Evolutionary conservation across 352 stramenopile species (phyloP), one percentile per base, ranked within the genome.

Genomic region (Aphanomyces invadans): DNA sequence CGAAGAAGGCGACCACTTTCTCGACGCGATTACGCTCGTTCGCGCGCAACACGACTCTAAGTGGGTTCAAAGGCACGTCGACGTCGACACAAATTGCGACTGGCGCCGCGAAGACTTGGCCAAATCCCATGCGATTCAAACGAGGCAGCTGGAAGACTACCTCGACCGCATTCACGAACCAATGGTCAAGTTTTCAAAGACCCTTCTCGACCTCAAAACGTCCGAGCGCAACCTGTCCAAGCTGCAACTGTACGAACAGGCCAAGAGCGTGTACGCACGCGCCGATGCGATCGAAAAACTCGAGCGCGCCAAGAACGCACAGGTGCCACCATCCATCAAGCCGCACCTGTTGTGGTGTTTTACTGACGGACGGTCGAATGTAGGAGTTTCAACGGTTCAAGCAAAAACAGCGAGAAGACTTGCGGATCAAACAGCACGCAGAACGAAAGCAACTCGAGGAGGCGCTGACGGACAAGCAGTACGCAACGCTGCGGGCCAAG

Each of bases 401-500:
- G 42, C 76, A 84, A 53, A 86, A 87, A 44, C 82, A 88, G 29
- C 71, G 79, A 0, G 70, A 79, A 15, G 79, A 91, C 32, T 64
- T 84, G 23, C 74, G 15, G 19, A 25, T 29, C 21, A 45, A 64
- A 26, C 55, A 64, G 3, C 31, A 42, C 9, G 38, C 31, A n/a
- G 55, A 64, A 17, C 21, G 19, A 4, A 45, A 75, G 0, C 74
- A 91, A 31, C 59, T 86, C 3, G 71, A 86, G 64, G 80, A 89
- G 44, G 88, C 87, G 44, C 65, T 91, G 2, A 77, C 77, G 62
- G 82, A 91, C 69, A 88, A 88, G 53, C 77, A 80, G 26, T 91
- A 87, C 63, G 80, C 79, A 21, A 63, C 79, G n/a, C 74, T 76
- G 68, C 76, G 82, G 55, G 62, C 69, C 23, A 89, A 89, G 57